Base-by-base conservation (phyloP, 2,329 filamentous ascomycete species). In the Rutstroemia sp. region DNA sequence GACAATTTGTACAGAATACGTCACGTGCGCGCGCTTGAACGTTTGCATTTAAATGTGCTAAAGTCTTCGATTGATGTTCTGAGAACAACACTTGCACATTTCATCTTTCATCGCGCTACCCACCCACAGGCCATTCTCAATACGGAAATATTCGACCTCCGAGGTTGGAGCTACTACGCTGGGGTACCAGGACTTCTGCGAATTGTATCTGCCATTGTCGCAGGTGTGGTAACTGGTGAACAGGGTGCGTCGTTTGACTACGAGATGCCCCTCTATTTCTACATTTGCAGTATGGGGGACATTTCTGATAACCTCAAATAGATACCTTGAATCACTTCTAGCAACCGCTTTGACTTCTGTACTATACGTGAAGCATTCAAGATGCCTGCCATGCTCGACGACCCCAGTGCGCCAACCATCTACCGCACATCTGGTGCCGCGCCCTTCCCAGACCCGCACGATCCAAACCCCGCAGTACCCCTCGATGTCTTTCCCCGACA, bases 301-400 rank as follows among this genome's bases (percentile, higher is more conserved):
- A 16, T 27, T 45, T 56, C 53, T 56, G n/a, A 56, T 42, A n/a
- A 14, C 18, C 37, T 25, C 5, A 19, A 45, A 44, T 37, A 27
- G 16, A 50, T 51, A 45, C 47, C 53, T 39, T 39, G 41, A 27
- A 38, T 16, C 16, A 23, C 16, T n/a, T 5, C 5, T 27, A n/a
- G n/a, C n/a, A 8, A 23, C 37, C 47, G 30, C 27, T 56, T 54
- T 54, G 39, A 49, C 38, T 50, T 30, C 18, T 51, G 54, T 41
- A 19, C 34, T 12, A 41, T 8, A 42, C 49, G 49, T 41, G 12
- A 45, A 54, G 53, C 37, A 39, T 54, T 58, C 59, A 67, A 58
- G 38, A 83, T 83, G 81, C 80, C 81, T 61, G 80, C 81, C 27
- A 80, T 83, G 74, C 74, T 83, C 57, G 81, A 85, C 65, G 81